phyloP scores from a whole-genome alignment of 2,329 filamentous ascomycete genomes.

The Calonectria leucothoes region DNA sequence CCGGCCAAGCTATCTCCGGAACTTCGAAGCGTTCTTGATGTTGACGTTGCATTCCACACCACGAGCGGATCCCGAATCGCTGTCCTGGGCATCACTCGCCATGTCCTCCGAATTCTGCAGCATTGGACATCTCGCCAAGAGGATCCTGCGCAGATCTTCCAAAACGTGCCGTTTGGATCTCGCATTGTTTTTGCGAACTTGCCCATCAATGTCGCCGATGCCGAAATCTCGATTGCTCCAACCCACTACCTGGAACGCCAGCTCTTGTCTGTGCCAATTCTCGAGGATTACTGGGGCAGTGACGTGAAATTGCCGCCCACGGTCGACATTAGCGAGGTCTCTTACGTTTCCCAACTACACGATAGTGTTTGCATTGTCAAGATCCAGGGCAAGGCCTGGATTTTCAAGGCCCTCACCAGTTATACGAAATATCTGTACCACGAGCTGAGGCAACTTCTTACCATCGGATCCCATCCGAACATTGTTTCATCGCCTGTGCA shows the following conservation, averaged over 20 bases:
- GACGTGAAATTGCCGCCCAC: conserved; percentile 55
- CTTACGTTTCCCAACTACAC: conserved; percentile 65
- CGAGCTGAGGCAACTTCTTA: conserved; percentile 67
- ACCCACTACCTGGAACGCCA: conserved; percentile 66
- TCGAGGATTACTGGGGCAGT: conserved; percentile 58
- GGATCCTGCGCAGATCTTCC: conserved; percentile 52
- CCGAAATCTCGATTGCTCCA: conserved; percentile 58
- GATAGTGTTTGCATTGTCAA: conserved; percentile 69
- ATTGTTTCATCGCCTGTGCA: conserved; percentile 64
- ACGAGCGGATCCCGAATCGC: conserved; percentile 61
- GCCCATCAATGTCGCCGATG: conserved; percentile 57
- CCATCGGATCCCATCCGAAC: conserved; percentile 62
- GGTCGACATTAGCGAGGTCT: conserved; percentile 62
- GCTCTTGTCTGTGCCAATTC: conserved; percentile 56
- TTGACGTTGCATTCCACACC: conserved; percentile 66
- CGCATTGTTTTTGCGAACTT: conserved; percentile 66
- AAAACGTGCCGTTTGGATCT: conserved; percentile 66
- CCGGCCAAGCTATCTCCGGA: conserved; percentile 53
- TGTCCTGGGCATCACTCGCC: conserved; percentile 62
- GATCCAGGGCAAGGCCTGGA: conserved; percentile 55
- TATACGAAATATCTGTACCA: conserved; percentile 71
- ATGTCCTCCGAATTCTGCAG: conserved; percentile 67
- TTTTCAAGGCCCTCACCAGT: conserved; percentile 70
- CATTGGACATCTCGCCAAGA: conserved; percentile 56
- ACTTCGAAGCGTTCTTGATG: conserved; percentile 58